Evolutionary conservation across 192 early-diverging fungal genomes (phyloP).

Genomic region (Phlyctochytrium planicorne): DNA sequence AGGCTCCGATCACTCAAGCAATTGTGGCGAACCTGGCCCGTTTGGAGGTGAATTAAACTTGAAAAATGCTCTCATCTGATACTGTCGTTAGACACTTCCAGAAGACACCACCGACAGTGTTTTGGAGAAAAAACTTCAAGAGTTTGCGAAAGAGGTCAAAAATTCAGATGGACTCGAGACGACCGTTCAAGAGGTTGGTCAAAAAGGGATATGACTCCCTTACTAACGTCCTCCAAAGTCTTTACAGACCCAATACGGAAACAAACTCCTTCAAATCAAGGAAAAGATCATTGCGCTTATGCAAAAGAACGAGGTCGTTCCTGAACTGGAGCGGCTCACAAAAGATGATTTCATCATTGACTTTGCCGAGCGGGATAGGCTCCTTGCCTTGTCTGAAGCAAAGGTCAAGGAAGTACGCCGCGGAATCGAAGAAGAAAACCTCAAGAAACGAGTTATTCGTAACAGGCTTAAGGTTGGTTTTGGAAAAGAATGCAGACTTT

Average conservation of each 20-base stretch:
- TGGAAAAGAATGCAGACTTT: background rate
- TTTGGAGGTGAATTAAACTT: too few relatives aligned
- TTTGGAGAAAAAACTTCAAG: background rate
- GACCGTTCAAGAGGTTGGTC: too few relatives aligned
- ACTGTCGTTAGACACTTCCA: background rate
- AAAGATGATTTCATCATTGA: slow-evolving; percentile 54
- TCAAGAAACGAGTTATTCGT: slow-evolving; percentile 45
- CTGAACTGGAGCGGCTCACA: slow-evolving; percentile 41
- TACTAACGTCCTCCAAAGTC: too few relatives aligned
- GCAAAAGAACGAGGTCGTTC: slow-evolving; percentile 44
- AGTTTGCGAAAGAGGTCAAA: background rate
- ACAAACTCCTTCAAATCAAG: slow-evolving; percentile 30
- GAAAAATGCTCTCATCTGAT: background rate
- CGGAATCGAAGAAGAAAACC: slow-evolving; percentile 46
- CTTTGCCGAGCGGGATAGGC: slow-evolving; percentile 48
- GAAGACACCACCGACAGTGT: background rate
- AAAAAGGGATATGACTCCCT: too few relatives aligned
- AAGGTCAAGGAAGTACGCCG: slow-evolving; percentile 33
- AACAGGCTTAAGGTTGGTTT: slow-evolving; percentile 49
- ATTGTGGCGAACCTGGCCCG: background rate
- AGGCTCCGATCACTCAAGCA: slow-evolving; percentile 1
- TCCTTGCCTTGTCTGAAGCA: slow-evolving; percentile 35
- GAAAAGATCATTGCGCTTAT: slow-evolving; percentile 43
- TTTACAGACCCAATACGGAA: background rate
- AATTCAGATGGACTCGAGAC: too few relatives aligned